phyloP scores from a whole-genome alignment of 2,329 filamentous ascomycete genomes.

The Botrytis fabae region DNA sequence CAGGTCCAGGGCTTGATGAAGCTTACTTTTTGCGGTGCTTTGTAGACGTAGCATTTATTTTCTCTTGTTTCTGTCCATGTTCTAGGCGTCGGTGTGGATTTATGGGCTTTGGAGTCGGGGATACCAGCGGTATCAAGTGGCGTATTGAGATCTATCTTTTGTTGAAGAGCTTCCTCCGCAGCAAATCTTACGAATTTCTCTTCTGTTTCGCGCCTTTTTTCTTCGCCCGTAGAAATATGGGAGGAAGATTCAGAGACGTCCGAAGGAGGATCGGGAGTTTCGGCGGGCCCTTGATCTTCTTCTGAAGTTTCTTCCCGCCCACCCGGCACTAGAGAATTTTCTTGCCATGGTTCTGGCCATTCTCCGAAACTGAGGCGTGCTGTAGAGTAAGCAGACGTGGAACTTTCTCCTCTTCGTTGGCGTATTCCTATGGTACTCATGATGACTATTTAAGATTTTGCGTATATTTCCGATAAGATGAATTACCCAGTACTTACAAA shows the following conservation, averaged over 20 bases:
- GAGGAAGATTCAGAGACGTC: not conserved
- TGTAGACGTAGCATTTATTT: not conserved
- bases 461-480: not conserved
- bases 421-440: slow-evolving; percentile 6
- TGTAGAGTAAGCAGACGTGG: not conserved
- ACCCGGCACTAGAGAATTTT: not conserved
- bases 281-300: not conserved
- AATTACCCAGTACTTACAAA: not conserved
- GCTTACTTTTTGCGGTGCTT: not conserved
- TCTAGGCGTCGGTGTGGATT: not conserved
- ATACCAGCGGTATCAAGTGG: not conserved
- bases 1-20: not conserved
- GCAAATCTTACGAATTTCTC: not conserved
- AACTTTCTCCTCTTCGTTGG: too few relatives aligned
- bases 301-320: too few relatives aligned
- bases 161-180: not conserved
- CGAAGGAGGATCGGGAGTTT: not conserved
- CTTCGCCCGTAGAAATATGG: too few relatives aligned
- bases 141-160: not conserved
- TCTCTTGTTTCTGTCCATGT: not conserved
- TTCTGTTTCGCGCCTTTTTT: not conserved
- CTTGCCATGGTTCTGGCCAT: not conserved
- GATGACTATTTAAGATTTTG: not conserved
- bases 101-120: too few relatives aligned
- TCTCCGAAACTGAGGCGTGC: not conserved